Conservation (phyloP, 2,329 filamentous ascomycete species). For the Diaporthe citri region DNA sequence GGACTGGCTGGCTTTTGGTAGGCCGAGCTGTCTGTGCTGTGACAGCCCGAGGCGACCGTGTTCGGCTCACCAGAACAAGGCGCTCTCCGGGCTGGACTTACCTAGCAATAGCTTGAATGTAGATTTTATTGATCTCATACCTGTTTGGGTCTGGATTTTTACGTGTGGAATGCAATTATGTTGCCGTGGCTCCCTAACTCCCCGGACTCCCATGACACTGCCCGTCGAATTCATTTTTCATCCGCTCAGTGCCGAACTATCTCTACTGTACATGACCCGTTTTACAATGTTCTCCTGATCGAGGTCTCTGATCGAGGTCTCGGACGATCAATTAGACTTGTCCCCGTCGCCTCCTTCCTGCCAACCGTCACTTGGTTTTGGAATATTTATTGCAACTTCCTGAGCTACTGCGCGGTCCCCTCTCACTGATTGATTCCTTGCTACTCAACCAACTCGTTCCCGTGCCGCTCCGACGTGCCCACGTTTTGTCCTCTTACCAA, state of each 20-base stretch:
- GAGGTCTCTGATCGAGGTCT: no score
- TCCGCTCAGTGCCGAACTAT: background rate
- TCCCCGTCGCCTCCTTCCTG: background rate
- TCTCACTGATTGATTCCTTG: no score
- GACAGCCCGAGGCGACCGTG: background rate
- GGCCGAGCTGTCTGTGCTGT: no score
- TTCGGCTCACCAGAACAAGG: background rate
- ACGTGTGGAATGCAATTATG: background rate
- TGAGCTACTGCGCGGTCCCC: background rate
- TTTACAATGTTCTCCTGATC: background rate
- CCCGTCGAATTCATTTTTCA: background rate
- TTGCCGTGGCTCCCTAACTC: background rate
- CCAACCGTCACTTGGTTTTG: background rate
- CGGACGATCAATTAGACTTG: background rate
- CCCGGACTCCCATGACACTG: background rate
- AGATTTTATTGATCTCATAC: background rate
- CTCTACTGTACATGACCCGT: slow-evolving; percentile 7
- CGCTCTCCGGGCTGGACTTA: background rate
- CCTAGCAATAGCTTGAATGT: slow-evolving; percentile 8
- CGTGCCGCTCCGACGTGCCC: background rate
- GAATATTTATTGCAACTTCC: slow-evolving; percentile 1
- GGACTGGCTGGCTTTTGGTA: background rate
- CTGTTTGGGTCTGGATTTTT: background rate
- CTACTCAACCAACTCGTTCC: background rate
- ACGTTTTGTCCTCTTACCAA: slow-evolving; percentile 70